These are phyloP conservation scores for Xylaria flabelliformis DNA, from an alignment of 495 filamentous ascomycete genomes.

Conservation along the genomic window DNA sequence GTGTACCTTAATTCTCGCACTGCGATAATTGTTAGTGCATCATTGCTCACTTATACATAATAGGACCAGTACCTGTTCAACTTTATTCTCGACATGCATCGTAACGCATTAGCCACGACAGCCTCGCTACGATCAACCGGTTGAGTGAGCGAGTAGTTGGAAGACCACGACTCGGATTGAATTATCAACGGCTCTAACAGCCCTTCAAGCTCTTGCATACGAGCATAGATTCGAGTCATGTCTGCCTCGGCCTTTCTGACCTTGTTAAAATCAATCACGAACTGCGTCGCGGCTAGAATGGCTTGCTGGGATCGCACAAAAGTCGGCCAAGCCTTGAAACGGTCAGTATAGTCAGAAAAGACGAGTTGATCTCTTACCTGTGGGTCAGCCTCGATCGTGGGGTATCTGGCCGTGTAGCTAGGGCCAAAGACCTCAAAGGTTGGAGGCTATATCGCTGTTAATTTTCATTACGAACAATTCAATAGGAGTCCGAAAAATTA, in stretches of 20 bases:
- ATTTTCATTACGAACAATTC: constrained; percentile 19
- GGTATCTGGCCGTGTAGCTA: constrained; percentile 63
- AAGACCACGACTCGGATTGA: constrained; percentile 53
- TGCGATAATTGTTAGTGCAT: constrained; percentile 37
- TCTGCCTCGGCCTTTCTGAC: constrained; percentile 46
- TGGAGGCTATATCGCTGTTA: constrained; percentile 49
- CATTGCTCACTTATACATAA: not conserved
- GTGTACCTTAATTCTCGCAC: constrained; percentile 67
- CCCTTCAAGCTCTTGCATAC: constrained; percentile 62
- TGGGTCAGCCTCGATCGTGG: constrained; percentile 57
- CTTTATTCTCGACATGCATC: constrained; percentile 63
- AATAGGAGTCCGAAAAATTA: constrained; percentile 36
- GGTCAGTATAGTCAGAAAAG: constrained; percentile 12
- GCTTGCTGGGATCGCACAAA: constrained; percentile 65
- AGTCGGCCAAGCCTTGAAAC: constrained; percentile 57
- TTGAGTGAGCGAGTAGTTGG: constrained; percentile 46
- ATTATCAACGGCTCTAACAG: constrained; percentile 56
- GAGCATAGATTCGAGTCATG: constrained; percentile 57
- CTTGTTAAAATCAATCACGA: constrained; percentile 53
- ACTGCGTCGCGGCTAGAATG: constrained; percentile 62
- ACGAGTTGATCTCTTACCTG: constrained; percentile 49
- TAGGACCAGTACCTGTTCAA: constrained; percentile 55
- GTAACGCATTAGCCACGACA: constrained; percentile 57
- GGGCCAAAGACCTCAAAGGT: constrained; percentile 62
- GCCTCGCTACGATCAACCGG: constrained; percentile 54